Evolutionary conservation across 192 early-diverging fungal genomes (phyloP).

Genomic region (Paraglomus brasilianum): DNA sequence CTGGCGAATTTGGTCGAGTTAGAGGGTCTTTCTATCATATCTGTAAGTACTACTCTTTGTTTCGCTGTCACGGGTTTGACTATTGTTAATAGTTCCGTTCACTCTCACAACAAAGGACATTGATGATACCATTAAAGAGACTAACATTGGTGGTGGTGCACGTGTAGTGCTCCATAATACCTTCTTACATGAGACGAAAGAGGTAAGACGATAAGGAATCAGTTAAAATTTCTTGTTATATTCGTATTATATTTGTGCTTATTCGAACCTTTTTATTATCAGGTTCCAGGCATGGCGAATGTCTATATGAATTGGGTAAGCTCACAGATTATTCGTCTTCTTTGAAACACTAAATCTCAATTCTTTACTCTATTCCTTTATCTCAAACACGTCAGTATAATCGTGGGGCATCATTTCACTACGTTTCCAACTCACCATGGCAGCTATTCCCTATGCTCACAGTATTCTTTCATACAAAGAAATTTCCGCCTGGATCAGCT

Average conservation of each 20-base stretch:
- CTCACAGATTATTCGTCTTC: not conserved
- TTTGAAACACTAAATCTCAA: constrained; percentile 7
- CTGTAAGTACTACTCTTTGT: constrained; percentile 26
- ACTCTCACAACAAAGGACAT: constrained; percentile 48
- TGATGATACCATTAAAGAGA: constrained; percentile 92
- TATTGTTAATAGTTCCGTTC: not conserved
- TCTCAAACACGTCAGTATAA: constrained; percentile 48
- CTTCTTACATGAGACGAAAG: constrained; percentile 54
- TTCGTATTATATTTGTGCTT: not conserved
- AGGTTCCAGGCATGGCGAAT: constrained; percentile 69
- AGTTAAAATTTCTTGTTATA: too few relatives aligned
- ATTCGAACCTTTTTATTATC: not conserved
- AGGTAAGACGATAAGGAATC: not conserved
- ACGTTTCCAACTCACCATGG: constrained; percentile 85
- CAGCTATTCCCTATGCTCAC: constrained; percentile 72
- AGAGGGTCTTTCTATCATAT: constrained; percentile 74
- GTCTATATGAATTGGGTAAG: constrained; percentile 58
- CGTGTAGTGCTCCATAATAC: constrained; percentile 61
- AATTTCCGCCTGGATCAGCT: constrained; percentile 77
- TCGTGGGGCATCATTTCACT: constrained; percentile 70
- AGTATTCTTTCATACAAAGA: constrained; percentile 58
- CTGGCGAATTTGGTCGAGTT: constrained; percentile 60
- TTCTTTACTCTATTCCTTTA: constrained; percentile 3
- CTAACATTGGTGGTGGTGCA: constrained; percentile 68
- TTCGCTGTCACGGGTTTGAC: not conserved